Base-by-base conservation (phyloP, 805 yeast genomes). In the Zygosaccharomyces pseudorouxii region DNA sequence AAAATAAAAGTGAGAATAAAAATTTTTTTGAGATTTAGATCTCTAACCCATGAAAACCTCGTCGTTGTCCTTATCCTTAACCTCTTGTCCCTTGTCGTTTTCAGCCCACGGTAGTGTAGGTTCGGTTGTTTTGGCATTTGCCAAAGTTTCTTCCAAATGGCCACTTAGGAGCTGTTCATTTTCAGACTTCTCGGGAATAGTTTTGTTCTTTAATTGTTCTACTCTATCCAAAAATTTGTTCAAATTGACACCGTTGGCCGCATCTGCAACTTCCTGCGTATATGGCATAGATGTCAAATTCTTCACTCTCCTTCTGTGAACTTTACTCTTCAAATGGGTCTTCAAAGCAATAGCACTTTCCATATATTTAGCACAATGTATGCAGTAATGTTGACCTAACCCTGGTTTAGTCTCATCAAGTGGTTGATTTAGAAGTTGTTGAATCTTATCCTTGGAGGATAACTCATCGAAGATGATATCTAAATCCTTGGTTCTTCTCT, bases 371-470 rank as follows among this genome's bases (percentile, higher is more conserved):
- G 95, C 95, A 74, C 99, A 93, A 55, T 89, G 96, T 46, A 93
- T 76, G 69, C 98, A 93, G 68, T 88, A 93, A 68, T 80, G 84
- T 69, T 93, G 98, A 12, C 97, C 99, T 55, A 93, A 71, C 1
- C 99, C 99, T 0, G 97, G 90, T 63, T 84, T 84, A 38, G 82
- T 80, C 70, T 92, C 98, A 67, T 92, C 97, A 48, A 86, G 67
- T 4, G 88, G 86, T 68, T 92, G 98, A 64, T 86, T 82, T 63
- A 86, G 78, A 49, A 89, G 73, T 37, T 75, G 71, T 48, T 75
- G 67, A 47, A 89, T 83, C n/a, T 83, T 71, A 33, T 82, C 85
- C 35, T 77, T 74, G 3, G 81, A 68, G 2, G 84, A 71, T 45
- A 93, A 68, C 62, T 93, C 99, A 33, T 79, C 74, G 61, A 84